Base-by-base conservation (phyloP, 176 grass and related monocot species). In the Typha latifolia region DNA sequence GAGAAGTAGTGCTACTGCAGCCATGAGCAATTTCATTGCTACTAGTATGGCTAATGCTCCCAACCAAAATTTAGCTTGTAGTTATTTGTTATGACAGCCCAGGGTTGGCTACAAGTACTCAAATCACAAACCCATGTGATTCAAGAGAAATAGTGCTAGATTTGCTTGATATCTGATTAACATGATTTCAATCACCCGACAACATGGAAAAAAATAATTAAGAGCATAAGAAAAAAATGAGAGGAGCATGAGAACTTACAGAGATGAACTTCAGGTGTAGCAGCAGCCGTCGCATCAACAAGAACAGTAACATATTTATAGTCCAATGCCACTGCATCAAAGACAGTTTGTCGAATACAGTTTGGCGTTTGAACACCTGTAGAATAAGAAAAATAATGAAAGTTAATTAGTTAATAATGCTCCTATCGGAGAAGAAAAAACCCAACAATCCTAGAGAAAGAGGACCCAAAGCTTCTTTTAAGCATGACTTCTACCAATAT, bases 291-390 rank as follows among this genome's bases (percentile, higher is more conserved):
- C 68, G 94, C 85, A 74, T 99, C 89, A 76, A 76, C 80, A 72
- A 99, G 80, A 57, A 99, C 85, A 0, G 72, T 85, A 62, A 97
- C 75, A 82, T 81, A 74, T 63, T 86, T 65, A 62, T 97, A 97
- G 71, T 97, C 88, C 51, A 91, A 21, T 43, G 85, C 85, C 49
- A 97, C 72, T 75, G 93, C 93, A 87, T 97, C 93, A 48, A 86
- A 97, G 20, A 80, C 85, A 12, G 88, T 96, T 72, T 91, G 88
- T 32, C 93, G 84, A n/a, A 91, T 96, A 68, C 93, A 96, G 76
- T 91, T 91, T 64, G 93, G 93, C 23, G 93, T 96, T 79, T 96
- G 93, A 80, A 96, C 80, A 14, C 93, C 88, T 96, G 74, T 48
- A 64, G 14, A 69, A 48, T 12, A 71, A 62, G n/a, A 75, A 29